Evolutionary conservation across 805 yeast species (phyloP).

Genomic region (Metschnikowia peoriensis): DNA sequence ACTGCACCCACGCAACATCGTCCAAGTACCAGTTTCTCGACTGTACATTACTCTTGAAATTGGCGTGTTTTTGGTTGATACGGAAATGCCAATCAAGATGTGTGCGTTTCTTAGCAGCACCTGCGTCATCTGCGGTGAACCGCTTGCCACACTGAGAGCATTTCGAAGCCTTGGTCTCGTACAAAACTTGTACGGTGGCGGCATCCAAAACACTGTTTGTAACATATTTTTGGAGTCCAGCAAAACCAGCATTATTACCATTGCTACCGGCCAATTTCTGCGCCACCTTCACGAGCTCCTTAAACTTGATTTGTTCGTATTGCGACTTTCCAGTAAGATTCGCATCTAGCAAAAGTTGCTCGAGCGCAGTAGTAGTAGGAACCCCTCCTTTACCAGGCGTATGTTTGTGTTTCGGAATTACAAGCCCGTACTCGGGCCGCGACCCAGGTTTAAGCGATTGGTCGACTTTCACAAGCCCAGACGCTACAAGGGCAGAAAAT

Average conservation of each 20-base stretch:
- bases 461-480: slow-evolving; percentile 40
- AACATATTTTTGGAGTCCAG: slow-evolving; percentile 36
- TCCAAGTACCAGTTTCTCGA: slow-evolving; percentile 81
- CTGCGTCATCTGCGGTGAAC: slow-evolving; percentile 60
- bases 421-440: slow-evolving; percentile 31
- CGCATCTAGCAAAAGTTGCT: slow-evolving; percentile 16
- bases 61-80: slow-evolving; percentile 67
- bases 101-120: slow-evolving; percentile 49
- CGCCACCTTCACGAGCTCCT: slow-evolving; percentile 29
- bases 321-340: slow-evolving; percentile 19
- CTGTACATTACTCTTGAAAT: slow-evolving; percentile 45
- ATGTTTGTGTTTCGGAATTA: slow-evolving; percentile 33
- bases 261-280: slow-evolving; percentile 11
- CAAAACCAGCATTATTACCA: neutral
- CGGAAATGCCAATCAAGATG: slow-evolving; percentile 98
- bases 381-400: slow-evolving; percentile 9
- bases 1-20: slow-evolving; percentile 68
- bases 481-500: slow-evolving; percentile 32
- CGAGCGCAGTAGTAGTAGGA: slow-evolving; percentile 14
- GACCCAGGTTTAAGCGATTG: slow-evolving; percentile 42
- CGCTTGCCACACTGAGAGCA: slow-evolving; percentile 91
- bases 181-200: slow-evolving; percentile 40
- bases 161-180: slow-evolving; percentile 66
- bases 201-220: slow-evolving; percentile 34
- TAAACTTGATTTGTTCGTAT: slow-evolving; percentile 33